Evolutionary conservation across 257 asterid species (phyloP), one percentile per base, ranked within the genome.

Genomic region (Ehretia macrophylla): DNA sequence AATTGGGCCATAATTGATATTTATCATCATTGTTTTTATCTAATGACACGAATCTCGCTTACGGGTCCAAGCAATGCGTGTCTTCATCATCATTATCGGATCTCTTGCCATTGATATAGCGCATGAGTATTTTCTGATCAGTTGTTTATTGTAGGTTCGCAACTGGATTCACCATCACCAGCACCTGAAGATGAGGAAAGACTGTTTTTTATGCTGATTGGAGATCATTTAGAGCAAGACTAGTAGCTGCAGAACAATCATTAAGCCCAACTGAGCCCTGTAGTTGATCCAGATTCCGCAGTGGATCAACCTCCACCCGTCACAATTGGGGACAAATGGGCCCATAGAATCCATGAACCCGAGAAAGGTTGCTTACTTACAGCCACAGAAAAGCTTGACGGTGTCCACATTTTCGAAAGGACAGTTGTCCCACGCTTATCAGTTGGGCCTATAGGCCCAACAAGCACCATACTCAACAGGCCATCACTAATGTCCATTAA

Each of bases 401-500:
- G 96, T 5, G 95, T 82, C 70, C 95, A 90, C 84, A 86, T 86
- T 5, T 91, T 91, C 49, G 96, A 91, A 17, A 69, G 86, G 14
- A 79, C 95, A 0, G 96, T 91, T 51, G 72, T 91, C 65, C 83
- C 88, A 10, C 69, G 88, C 12, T 69, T 91, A 1, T 83, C 95
- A 19, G 69, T 79, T 14, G 85, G 95, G 51, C 87, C 80, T 1
- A 51, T 79, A 4, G 92, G 96, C 68, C 94, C 91, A 42, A 80
- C 72, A 0, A 95, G 96, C 39, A 56, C 88, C 20, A 88, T 85
- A 18, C 88, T 91, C 47, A 91, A 91, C 84, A 48, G 96, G 70
- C 95, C 98, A 16, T 88, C 95, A 0, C 84, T 88, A 5, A 88
- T 91, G 97, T 91, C 98, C 54, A 88, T 91, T 48, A 88, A 85